Conservation (phyloP, 768 basidiomycete species). For the Tubosaeta sp. region DNA sequence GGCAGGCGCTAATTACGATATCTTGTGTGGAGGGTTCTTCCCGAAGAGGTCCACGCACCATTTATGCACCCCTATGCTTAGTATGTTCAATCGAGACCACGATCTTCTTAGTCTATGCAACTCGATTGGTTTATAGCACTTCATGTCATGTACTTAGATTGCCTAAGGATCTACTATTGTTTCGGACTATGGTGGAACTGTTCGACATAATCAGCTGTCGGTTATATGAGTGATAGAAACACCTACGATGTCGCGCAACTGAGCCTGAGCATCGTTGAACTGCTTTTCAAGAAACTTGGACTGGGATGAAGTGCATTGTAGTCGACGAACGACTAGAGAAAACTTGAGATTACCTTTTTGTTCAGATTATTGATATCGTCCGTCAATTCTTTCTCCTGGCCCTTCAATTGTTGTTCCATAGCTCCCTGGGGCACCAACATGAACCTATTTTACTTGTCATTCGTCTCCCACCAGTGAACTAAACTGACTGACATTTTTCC, state of each 20-base stretch:
- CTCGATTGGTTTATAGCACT: constrained; percentile 1
- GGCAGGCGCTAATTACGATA: background rate
- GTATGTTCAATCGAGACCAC: background rate
- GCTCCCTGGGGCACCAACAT: constrained; percentile 74
- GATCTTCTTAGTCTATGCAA: background rate
- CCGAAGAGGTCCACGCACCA: constrained; percentile 1
- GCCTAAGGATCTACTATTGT: constrained; percentile 17
- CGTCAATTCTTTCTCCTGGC: constrained; percentile 74
- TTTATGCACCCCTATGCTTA: background rate
- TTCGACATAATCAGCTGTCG: constrained; percentile 4
- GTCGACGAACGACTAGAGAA: background rate
- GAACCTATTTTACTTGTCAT: constrained; percentile 56
- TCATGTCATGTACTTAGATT: constrained; percentile 6
- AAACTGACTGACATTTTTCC: constrained; percentile 75
- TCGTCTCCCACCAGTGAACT: background rate
- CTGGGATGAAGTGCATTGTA: constrained; percentile 34
- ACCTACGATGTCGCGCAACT: constrained; percentile 80
- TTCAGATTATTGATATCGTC: constrained; percentile 79
- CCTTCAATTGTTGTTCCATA: constrained; percentile 75
- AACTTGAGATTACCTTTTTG: constrained; percentile 66
- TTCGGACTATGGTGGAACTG: constrained; percentile 31
- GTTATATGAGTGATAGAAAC: background rate
- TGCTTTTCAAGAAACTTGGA: constrained; percentile 92
- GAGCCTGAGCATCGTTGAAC: constrained; percentile 83
- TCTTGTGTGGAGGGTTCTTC: background rate